Evolutionary conservation across 805 yeast genomes (phyloP).

Genomic region (Kodamaea sagamina): DNA sequence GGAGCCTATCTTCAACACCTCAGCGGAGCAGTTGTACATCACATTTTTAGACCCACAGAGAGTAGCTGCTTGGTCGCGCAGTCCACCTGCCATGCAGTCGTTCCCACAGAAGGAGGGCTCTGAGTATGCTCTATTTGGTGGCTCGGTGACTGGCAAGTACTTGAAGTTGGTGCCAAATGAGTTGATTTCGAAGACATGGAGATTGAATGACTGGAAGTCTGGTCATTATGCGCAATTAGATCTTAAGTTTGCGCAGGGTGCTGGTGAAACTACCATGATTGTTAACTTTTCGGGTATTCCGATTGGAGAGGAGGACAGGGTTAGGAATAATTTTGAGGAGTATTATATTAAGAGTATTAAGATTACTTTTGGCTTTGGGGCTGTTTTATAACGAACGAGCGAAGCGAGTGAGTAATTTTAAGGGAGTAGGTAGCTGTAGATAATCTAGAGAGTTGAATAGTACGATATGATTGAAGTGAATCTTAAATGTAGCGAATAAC

Average conservation of each 20-base stretch:
- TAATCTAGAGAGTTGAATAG: no score
- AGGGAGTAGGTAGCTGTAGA: no score
- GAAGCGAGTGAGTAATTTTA: no score
- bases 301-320: constrained; percentile 90
- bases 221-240: constrained; percentile 75
- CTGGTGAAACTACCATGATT: constrained; percentile 79
- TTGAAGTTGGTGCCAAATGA: constrained; percentile 58
- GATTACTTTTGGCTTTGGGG: constrained; percentile 91
- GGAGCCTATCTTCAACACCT: constrained; percentile 79
- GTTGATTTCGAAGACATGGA: constrained; percentile 76
- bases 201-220: constrained; percentile 84
- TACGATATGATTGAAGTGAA: no score
- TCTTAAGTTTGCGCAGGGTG: constrained; percentile 71
- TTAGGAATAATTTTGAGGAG: constrained; percentile 79
- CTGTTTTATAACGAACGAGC: constrained; percentile 79
- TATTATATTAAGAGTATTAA: constrained; percentile 89
- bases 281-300: constrained; percentile 89
- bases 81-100: constrained; percentile 57
- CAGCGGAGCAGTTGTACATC: constrained; percentile 80
- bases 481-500: no score
- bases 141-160: constrained; percentile 76
- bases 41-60: constrained; percentile 77
- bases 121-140: constrained; percentile 76
- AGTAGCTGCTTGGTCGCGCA: constrained; percentile 89
- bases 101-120: constrained; percentile 57